Base-by-base conservation (phyloP, 495 filamentous ascomycete genomes). In the Articulospora tetracladia region DNA sequence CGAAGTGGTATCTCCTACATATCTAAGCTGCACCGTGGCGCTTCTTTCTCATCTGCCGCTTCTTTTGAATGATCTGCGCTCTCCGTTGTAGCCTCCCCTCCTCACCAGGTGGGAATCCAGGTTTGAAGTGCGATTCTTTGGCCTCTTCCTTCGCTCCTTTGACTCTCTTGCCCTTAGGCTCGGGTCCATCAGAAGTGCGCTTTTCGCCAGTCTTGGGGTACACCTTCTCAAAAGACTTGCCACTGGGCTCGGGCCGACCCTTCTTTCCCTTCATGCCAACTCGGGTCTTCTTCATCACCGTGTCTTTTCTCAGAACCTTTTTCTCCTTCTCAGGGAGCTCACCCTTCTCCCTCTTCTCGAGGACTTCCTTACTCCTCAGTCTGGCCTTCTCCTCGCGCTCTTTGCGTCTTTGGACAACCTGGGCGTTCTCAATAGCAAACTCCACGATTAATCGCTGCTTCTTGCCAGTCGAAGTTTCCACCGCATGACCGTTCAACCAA, bases 351-450 rank as follows among this genome's bases (percentile, higher is more conserved):
- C 67, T 62, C 7, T 53, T 52, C 19, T 61, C 67, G 0, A 63
- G 17, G 1, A 67, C 67, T 39, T 69, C 67, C 47, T 66, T 65
- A 6, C 59, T 61, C 23, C 65, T 53, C n/a, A 79, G 72, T 41
- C 80, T 69, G 19, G 79, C 76, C 70, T 84, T 92, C 52, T 76
- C 77, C 69, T 96, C 87, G 23, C 79, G 77, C 61, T 93, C 89
- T 62, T 80, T 84, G 24, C 94, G 76, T 57, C 94, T 78, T 58
- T 81, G 77, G 34, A 99, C 89, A 3, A 99, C 94, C 66, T 97
- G 91, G 6, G 91, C 92, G 65, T 99, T 99, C 73, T 99, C 94
- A 69, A 99, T 97, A 13, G 94, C 93, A 75, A 99, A 99, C 70
- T 99, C 94, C 34, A 93, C 93, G 71, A 99, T 90, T 51, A 98